Evolutionary conservation across 805 yeast genomes (phyloP).

Genomic region (Jamesozyma spencerorum): DNA sequence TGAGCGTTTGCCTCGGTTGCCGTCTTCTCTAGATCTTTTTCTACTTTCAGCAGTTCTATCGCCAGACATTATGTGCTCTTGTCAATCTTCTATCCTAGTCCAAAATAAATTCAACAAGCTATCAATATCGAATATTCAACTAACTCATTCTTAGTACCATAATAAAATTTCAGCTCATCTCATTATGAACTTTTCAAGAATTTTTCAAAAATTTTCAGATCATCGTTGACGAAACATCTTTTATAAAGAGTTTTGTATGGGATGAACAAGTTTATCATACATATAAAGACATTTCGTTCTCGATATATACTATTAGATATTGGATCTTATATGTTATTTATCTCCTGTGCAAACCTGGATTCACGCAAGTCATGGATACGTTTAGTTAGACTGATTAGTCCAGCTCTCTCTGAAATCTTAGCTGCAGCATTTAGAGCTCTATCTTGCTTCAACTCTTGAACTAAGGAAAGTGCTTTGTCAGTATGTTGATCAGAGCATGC

Average conservation of each 20-base stretch:
- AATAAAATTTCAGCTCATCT: conserved; percentile 14
- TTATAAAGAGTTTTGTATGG: not conserved
- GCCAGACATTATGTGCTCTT: conserved; percentile 2
- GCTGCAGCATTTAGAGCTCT: conserved; percentile 77
- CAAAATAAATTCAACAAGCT: not conserved
- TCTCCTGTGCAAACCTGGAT: conserved; percentile 24
- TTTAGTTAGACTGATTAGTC: conserved; percentile 42
- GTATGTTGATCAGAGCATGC: conserved; percentile 61
- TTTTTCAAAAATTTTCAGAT: conserved; percentile 11
- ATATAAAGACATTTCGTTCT: not conserved
- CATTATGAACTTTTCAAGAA: conserved; percentile 13
- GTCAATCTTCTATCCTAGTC: not conserved
- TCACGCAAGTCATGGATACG: conserved; percentile 49
- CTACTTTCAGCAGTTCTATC: conserved; percentile 7
- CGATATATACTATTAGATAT: not conserved
- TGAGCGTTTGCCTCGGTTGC: conserved; percentile 6
- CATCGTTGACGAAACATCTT: conserved; percentile 7
- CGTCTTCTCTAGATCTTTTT: conserved; percentile 20
- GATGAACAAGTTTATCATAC: too few relatives aligned
- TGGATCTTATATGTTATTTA: conserved; percentile 10
- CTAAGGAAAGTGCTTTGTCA: conserved; percentile 62
- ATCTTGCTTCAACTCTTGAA: conserved; percentile 59
- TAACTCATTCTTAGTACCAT: not conserved
- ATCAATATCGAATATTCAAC: too few relatives aligned
- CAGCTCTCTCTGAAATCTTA: conserved; percentile 72